phyloP scores from a whole-genome alignment of 192 early-diverging fungal species.

The Backusella psychrophila region DNA sequence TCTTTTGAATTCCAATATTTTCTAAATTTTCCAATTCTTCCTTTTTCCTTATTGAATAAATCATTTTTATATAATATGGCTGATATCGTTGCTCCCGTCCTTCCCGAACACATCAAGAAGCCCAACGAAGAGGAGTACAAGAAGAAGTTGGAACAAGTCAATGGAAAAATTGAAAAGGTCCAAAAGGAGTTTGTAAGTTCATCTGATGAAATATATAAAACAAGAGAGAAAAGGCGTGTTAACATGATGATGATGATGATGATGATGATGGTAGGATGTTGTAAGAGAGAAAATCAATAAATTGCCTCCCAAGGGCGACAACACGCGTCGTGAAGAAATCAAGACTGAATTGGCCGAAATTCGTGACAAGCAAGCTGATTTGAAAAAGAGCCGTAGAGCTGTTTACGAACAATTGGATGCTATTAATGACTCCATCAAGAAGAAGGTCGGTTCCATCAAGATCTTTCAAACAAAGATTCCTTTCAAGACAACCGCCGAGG shows the following conservation, averaged over 20 bases:
- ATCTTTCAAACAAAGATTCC: conserved; percentile 71
- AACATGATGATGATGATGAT: background rate
- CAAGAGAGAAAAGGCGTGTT: background rate
- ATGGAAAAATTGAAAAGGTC: conserved; percentile 21
- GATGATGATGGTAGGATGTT: conserved; percentile 41
- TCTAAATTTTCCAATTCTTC: conserved; percentile 4
- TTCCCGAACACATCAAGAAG: conserved; percentile 25
- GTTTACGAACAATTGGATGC: conserved; percentile 70
- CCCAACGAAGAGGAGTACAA: conserved; percentile 29
- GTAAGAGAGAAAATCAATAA: conserved; percentile 56
- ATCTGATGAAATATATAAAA: background rate
- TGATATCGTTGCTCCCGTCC: conserved; percentile 19
- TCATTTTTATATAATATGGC: conserved; percentile 14
- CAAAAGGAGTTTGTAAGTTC: conserved; percentile 33
- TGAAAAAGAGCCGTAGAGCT: conserved; percentile 66
- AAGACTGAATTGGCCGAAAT: conserved; percentile 60
- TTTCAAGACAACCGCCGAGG: conserved; percentile 78
- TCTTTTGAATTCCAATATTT: background rate
- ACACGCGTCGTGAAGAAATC: conserved; percentile 59
- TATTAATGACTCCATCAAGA: conserved; percentile 72
- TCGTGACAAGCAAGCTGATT: conserved; percentile 66
- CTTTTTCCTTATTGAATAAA: background rate
- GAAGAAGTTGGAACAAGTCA: conserved; percentile 16
- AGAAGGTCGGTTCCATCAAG: conserved; percentile 62
- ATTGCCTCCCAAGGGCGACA: conserved; percentile 52